Base-by-base conservation (phyloP, 768 basidiomycete genomes). In the Russula dissimulans region DNA sequence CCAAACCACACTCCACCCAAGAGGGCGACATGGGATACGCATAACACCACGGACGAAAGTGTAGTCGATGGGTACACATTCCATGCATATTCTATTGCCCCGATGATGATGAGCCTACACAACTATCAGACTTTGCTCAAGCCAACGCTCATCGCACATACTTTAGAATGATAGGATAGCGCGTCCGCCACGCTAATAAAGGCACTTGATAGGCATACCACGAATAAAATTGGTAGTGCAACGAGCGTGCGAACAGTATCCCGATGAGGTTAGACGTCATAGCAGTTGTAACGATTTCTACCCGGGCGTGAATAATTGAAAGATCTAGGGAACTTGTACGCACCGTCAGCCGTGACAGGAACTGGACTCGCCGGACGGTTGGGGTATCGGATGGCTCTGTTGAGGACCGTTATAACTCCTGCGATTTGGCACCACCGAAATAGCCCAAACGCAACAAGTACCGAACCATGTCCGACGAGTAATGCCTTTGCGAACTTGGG, bases 201-300 rank as follows among this genome's bases (percentile, higher is more conserved):
- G 95, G 92, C 38, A 95, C 71, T 67, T 95, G 91, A 58, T 90
- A 87, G 10, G 87, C 91, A 70, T 97, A 97, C 97, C 97, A 99
- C 5, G 90, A 86, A 71, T 97, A 97, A 73, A 99, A 99, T 66
- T 99, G 97, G 70, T 97, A 97, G 70, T 99, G 97, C 46, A 99
- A 75, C 10, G 95, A 97, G 18, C 97, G 84, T 22, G 97, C 91
- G 70, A 91, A 97, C 7, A 90, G 63, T 39, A 98, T 87, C 17
- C 97, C 97, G 54, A 97, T 85, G 42, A 98, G 71, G 69, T 98
- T 98, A 15, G 89, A 89, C 1, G 91, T 95, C 76, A 91, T 92
- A 5, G 97, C 77, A 26, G 93, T 78, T 1, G 88, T 89, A 18
- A 85, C 80, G 53, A 88, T 78, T 67, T 89, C 95, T 95, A 67